Conservation (phyloP, 2,329 filamentous ascomycete genomes). For the Verticillium zaregamsianum region DNA sequence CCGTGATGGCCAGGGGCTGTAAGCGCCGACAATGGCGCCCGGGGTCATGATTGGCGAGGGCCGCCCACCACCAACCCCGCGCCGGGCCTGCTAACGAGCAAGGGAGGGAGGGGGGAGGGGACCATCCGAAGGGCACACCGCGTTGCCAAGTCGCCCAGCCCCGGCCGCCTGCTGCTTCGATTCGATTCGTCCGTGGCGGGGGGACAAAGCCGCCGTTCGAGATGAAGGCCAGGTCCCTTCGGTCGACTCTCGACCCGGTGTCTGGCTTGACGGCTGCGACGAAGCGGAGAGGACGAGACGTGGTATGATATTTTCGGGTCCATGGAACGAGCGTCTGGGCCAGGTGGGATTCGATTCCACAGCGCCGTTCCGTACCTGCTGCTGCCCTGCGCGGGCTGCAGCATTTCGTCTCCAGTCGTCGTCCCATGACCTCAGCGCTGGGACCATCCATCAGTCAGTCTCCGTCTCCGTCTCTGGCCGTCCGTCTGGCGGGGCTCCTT, state of each 20-base stretch:
- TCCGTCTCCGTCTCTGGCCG: too few species aligned
- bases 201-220: not conserved
- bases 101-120: not conserved
- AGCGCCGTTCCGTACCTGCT: not conserved
- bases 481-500: not conserved
- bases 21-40: constrained; percentile 28
- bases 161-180: too few species aligned
- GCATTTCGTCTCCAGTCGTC: not conserved
- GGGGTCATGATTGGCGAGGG: constrained; percentile 19
- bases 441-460: not conserved
- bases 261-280: not conserved
- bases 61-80: constrained; percentile 12
- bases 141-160: constrained; percentile 2
- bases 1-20: constrained; percentile 26
- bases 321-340: not conserved
- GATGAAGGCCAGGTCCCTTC: not conserved
- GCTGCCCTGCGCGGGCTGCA: not conserved
- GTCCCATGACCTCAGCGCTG: not conserved
- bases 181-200: constrained; percentile 8
- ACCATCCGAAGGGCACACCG: constrained; percentile 5
- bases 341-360: not conserved
- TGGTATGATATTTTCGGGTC: not conserved
- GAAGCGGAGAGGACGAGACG: not conserved
- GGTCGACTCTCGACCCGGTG: not conserved
- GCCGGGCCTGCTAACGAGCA: constrained; percentile 7